Conservation (phyloP, 108 stramenopile species). For the Aurantiochytrium sp. region DNA sequence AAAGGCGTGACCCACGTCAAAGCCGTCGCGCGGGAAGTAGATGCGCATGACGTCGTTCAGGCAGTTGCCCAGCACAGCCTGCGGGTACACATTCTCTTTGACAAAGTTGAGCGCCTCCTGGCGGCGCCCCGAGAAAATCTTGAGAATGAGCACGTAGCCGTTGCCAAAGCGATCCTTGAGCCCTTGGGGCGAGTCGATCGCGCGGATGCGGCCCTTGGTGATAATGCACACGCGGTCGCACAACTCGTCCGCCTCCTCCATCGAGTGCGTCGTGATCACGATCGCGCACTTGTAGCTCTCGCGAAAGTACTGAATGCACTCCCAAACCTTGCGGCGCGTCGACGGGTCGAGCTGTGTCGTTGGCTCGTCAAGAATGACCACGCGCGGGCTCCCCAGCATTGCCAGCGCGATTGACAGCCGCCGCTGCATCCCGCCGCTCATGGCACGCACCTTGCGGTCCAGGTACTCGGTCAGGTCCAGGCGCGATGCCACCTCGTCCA, state of each 20-base stretch:
- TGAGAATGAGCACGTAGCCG: constrained; percentile 46
- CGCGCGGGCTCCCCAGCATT: constrained; percentile 48
- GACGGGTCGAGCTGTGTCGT: constrained; percentile 47
- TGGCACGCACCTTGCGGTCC: background rate
- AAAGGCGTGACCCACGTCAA: background rate
- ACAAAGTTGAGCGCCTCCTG: background rate
- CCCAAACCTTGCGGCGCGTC: constrained; percentile 27
- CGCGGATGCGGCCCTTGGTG: constrained; percentile 47
- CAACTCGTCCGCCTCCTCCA: constrained; percentile 64
- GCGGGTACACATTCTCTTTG: background rate
- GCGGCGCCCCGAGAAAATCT: constrained; percentile 15
- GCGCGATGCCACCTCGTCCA: background rate
- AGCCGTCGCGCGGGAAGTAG: constrained; percentile 12
- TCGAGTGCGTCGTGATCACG: constrained; percentile 59
- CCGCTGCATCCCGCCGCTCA: constrained; percentile 57
- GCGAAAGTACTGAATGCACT: background rate
- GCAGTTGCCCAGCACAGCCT: constrained; percentile 24
- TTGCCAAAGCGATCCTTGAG: constrained; percentile 55
- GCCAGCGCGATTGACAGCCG: constrained; percentile 55
- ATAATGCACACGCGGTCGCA: constrained; percentile 57
- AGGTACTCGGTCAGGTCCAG: background rate
- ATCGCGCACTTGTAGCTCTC: background rate
- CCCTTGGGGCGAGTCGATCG: constrained; percentile 51
- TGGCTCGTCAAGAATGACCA: constrained; percentile 54
- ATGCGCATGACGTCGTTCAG: constrained; percentile 13